phyloP scores from a whole-genome alignment of 164 flowering plant species.

The Tetrastigma voinierianum region DNA sequence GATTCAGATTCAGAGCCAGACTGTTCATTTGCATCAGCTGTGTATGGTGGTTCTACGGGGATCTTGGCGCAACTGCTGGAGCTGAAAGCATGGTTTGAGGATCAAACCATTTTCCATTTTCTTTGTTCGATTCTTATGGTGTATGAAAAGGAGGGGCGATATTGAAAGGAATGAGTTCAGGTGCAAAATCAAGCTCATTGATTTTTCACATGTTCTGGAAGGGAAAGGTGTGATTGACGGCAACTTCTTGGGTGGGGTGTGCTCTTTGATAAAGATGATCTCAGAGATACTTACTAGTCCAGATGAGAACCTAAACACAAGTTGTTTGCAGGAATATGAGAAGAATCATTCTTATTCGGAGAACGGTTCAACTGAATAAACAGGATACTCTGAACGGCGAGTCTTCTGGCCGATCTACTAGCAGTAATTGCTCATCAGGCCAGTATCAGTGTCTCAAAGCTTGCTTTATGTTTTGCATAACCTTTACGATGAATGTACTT shows the following conservation, averaged over 20 bases:
- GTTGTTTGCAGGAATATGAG: no score
- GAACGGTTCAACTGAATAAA: no score
- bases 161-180: slow-evolving; percentile 25
- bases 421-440: no score
- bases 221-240: slow-evolving; percentile 81
- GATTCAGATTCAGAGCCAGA: slow-evolving; percentile 41
- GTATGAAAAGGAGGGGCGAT: slow-evolving; percentile 50
- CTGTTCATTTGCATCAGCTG: slow-evolving; percentile 50
- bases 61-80: slow-evolving; percentile 72
- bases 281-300: slow-evolving; percentile 47
- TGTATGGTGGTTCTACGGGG: slow-evolving; percentile 72
- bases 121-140: slow-evolving; percentile 75
- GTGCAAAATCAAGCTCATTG: slow-evolving; percentile 70
- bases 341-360: no score
- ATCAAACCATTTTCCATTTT: slow-evolving; percentile 71
- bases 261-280: slow-evolving; percentile 83
- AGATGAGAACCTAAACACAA: slow-evolving; percentile 7
- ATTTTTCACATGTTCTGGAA: slow-evolving; percentile 82
- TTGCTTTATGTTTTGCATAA: no score
- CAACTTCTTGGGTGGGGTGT: slow-evolving; percentile 90
- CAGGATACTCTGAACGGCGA: no score
- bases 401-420: no score
- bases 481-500: no score
- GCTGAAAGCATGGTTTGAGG: slow-evolving; percentile 91
- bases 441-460: no score